A percentile compares a stretch with the other conserved stretches of the same genome.
Evolutionary conservation across 805 yeast species (phyloP).

Genomic region (Saitoella complicata): DNA sequence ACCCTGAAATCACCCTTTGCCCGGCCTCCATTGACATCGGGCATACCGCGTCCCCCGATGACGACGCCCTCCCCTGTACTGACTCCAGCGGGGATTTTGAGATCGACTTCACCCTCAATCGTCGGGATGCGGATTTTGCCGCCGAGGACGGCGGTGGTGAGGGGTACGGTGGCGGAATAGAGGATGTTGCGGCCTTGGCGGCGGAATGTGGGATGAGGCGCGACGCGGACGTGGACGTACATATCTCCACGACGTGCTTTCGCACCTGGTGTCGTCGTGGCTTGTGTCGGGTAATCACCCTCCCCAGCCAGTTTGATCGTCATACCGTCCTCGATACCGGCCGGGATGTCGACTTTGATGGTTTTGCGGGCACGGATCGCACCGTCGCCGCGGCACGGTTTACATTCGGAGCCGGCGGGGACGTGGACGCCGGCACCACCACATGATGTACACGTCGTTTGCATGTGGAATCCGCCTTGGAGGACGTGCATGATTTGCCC

Average conservation of each 20-base stretch:
- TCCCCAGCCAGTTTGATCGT: slow-evolving; percentile 70
- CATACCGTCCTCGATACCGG: slow-evolving; percentile 77
- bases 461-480: slow-evolving; percentile 93
- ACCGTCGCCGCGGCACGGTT: slow-evolving; percentile 78
- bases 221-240: slow-evolving; percentile 62
- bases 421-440: slow-evolving; percentile 76
- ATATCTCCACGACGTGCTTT: slow-evolving; percentile 76
- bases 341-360: slow-evolving; percentile 73
- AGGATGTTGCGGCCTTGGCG: slow-evolving; percentile 54
- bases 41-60: slow-evolving; percentile 79
- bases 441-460: slow-evolving; percentile 78
- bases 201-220: slow-evolving; percentile 53
- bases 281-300: slow-evolving; percentile 69
- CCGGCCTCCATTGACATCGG: slow-evolving; percentile 32
- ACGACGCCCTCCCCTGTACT: slow-evolving; percentile 58
- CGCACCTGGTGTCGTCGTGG: slow-evolving; percentile 42
- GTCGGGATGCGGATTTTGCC: slow-evolving; percentile 88
- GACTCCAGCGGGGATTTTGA: slow-evolving; percentile 73
- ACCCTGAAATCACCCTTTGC: slow-evolving; percentile 67
- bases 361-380: slow-evolving; percentile 49
- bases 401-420: slow-evolving; percentile 52
- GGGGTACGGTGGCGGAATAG: slow-evolving; percentile 52
- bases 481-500: slow-evolving; percentile 76
- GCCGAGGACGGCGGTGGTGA: slow-evolving; percentile 94
- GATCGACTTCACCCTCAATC: slow-evolving; percentile 60